A percentile compares a stretch with the other conserved stretches of the same genome.
Evolutionary conservation across 345 rosid genomes (phyloP).

Genomic region (Rubroshorea leprosula): DNA sequence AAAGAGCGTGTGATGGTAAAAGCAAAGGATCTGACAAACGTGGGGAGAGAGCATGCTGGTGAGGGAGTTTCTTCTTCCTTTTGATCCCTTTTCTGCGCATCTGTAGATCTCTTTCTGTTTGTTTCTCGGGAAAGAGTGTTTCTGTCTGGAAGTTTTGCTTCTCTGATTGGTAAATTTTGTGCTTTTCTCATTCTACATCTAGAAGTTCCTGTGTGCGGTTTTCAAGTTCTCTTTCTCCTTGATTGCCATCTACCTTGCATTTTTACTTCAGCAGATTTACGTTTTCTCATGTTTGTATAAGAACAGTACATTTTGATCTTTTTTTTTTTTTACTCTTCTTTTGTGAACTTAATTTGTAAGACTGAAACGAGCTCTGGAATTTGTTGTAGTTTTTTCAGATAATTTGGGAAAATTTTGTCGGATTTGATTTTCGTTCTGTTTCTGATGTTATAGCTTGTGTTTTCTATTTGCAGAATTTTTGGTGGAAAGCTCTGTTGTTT

Average conservation of each 20-base stretch:
- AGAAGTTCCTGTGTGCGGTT: too few relatives aligned
- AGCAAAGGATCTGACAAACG: constrained; percentile 18
- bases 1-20: constrained; percentile 15
- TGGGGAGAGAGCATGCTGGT: constrained; percentile 1
- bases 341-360: background rate
- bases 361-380: too few relatives aligned
- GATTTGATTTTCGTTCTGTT: background rate
- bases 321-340: background rate
- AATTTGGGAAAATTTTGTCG: background rate
- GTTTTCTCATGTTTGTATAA: too few relatives aligned
- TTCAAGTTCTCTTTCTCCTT: background rate
- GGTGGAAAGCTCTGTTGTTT: constrained; percentile 16
- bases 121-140: constrained; percentile 16
- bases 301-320: too few relatives aligned
- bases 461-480: background rate
- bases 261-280: background rate
- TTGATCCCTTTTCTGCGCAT: background rate
- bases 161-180: background rate
- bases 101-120: constrained; percentile 9
- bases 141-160: background rate
- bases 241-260: background rate
- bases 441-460: background rate
- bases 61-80: constrained; percentile 7
- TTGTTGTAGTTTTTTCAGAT: background rate
- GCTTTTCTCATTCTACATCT: background rate